These are phyloP conservation scores for Cyclotella distinguenda DNA, from an alignment of 108 stramenopile species.

Conservation along the genomic window DNA sequence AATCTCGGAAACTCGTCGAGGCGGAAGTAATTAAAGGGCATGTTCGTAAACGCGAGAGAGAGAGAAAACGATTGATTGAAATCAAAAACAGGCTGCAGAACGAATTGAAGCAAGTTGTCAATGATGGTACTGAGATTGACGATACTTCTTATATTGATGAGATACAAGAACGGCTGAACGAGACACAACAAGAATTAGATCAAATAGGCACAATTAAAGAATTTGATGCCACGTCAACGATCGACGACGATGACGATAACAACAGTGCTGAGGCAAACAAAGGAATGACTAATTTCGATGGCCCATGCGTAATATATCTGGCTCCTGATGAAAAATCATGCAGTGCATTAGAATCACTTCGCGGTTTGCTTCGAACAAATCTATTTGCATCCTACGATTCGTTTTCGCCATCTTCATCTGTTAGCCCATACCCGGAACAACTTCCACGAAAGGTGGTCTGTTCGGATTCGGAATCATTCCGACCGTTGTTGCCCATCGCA, in stretches of 20 bases:
- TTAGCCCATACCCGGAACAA: slow-evolving; percentile 46
- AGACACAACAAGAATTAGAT: neutral
- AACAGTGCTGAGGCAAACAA: slow-evolving; percentile 9
- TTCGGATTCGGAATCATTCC: slow-evolving; percentile 25
- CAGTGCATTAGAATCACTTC: slow-evolving; percentile 42
- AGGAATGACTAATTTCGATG: slow-evolving; percentile 52
- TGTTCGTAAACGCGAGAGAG: slow-evolving; percentile 40
- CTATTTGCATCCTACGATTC: slow-evolving; percentile 47
- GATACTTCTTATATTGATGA: too few species aligned
- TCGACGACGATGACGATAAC: neutral
- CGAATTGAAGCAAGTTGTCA: slow-evolving; percentile 15
- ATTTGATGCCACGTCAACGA: neutral
- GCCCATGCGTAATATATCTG: slow-evolving; percentile 71
- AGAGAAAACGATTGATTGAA: slow-evolving; percentile 11
- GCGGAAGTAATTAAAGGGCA: slow-evolving; percentile 53
- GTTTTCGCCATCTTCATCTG: slow-evolving; percentile 44
- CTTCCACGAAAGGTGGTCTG: slow-evolving; percentile 35
- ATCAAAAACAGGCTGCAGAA: slow-evolving; percentile 2
- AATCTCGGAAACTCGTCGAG: slow-evolving; percentile 51
- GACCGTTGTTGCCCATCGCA: slow-evolving; percentile 68
- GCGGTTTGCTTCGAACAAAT: slow-evolving; percentile 45
- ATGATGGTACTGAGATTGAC: slow-evolving; percentile 4
- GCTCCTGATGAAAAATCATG: slow-evolving; percentile 69
- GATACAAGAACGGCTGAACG: too few species aligned
- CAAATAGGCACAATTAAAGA: slow-evolving; percentile 14